Evolutionary conservation across 2,329 filamentous ascomycete species (phyloP).

Genomic region (Dothistroma pini): DNA sequence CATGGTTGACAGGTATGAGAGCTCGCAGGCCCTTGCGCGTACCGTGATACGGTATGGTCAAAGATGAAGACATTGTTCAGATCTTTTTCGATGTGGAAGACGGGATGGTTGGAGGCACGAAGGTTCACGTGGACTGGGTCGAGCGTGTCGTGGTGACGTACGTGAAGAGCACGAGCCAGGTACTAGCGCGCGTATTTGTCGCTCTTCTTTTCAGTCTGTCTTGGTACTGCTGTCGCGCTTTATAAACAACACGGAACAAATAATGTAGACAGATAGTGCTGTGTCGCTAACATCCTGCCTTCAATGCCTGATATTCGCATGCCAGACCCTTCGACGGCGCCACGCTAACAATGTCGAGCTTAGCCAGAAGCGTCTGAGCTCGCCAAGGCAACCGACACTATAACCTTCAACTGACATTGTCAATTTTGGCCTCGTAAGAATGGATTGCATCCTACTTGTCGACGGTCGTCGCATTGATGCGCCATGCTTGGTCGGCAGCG

Average conservation of each 20-base stretch:
- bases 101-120: background rate
- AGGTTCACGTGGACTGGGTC: background rate
- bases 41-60: background rate
- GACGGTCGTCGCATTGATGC: slow-evolving; percentile 16
- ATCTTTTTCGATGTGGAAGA: background rate
- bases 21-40: background rate
- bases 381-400: no score
- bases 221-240: no score
- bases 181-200: background rate
- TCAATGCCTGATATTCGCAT: no score
- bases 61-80: no score
- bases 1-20: background rate
- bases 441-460: slow-evolving; percentile 14
- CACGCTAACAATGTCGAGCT: no score
- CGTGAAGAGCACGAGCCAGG: background rate
- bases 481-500: slow-evolving; percentile 11
- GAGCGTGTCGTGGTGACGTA: background rate
- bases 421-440: background rate
- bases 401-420: no score
- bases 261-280: no score
- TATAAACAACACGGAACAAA: no score
- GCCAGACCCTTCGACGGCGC: no score
- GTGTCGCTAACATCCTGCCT: no score
- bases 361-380: no score
- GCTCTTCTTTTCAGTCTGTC: no score